Evolutionary conservation across 192 early-diverging fungal genomes (phyloP).

Genomic region (Coemansia sp.): DNA sequence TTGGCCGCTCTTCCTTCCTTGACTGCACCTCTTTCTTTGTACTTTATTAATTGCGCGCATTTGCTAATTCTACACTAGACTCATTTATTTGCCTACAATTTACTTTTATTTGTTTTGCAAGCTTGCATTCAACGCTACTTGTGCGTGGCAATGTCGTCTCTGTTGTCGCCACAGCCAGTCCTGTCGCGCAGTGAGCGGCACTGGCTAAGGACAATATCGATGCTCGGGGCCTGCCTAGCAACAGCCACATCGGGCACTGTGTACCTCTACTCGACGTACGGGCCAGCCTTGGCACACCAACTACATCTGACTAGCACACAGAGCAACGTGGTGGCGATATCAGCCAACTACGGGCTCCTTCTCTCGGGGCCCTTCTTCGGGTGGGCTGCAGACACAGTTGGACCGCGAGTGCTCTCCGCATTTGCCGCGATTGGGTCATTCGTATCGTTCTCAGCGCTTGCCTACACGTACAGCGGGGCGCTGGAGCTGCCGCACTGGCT

Average conservation of each 20-base stretch:
- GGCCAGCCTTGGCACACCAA: constrained; percentile 51
- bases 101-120: too few species aligned
- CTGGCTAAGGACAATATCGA: constrained; percentile 45
- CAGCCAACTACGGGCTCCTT: constrained; percentile 65
- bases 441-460: constrained; percentile 40
- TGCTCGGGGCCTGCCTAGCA: constrained; percentile 52
- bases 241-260: constrained; percentile 60
- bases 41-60: too few species aligned
- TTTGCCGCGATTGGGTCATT: constrained; percentile 46
- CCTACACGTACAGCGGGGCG: constrained; percentile 45
- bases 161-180: constrained; percentile 2
- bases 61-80: background rate
- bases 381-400: constrained; percentile 55
- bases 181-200: constrained; percentile 38
- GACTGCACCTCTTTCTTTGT: too few species aligned
- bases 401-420: constrained; percentile 38
- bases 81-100: background rate
- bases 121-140: too few species aligned
- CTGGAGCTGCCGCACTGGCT: constrained; percentile 38
- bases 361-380: constrained; percentile 62
- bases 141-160: constrained; percentile 8
- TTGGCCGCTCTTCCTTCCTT: too few species aligned
- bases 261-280: constrained; percentile 67
- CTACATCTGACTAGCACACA: constrained; percentile 60
- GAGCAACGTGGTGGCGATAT: constrained; percentile 61